Percentiles rank a stretch among this genome's conserved stretches.
Conservation (phyloP, 2,329 filamentous ascomycete genomes). For the Scorias spongiosa region DNA sequence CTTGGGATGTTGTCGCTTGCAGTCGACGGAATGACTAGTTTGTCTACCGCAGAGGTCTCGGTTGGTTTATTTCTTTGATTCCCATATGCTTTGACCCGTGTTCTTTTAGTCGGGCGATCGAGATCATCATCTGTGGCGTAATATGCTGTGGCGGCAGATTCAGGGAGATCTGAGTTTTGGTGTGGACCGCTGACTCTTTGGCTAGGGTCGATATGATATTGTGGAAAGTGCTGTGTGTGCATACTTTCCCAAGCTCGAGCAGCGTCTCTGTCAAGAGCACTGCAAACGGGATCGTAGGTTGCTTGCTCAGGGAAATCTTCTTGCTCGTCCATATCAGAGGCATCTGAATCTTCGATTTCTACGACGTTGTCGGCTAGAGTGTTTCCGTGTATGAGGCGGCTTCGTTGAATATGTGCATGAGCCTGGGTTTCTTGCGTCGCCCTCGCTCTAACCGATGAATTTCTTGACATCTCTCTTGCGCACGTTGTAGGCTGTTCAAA, state of each 20-base stretch:
- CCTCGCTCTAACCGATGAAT: conserved; percentile 2
- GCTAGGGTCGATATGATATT: background rate
- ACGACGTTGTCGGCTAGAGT: background rate
- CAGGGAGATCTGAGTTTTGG: background rate
- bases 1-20: background rate
- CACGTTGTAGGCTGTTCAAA: background rate
- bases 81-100: background rate
- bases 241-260: conserved; percentile 7
- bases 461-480: background rate
- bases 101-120: background rate
- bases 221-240: too few species aligned
- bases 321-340: conserved; percentile 3
- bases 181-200: background rate
- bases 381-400: background rate
- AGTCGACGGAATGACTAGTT: background rate
- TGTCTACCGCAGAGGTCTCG: background rate
- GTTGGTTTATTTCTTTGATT: background rate
- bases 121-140: background rate
- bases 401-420: conserved; percentile 1
- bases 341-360: background rate
- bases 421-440: conserved; percentile 10
- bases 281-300: conserved; percentile 10
- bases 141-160: background rate
- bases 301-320: conserved; percentile 2
- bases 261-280: conserved; percentile 12